Conservation (phyloP, 345 rosid genomes). For the Populus euphratica region DNA sequence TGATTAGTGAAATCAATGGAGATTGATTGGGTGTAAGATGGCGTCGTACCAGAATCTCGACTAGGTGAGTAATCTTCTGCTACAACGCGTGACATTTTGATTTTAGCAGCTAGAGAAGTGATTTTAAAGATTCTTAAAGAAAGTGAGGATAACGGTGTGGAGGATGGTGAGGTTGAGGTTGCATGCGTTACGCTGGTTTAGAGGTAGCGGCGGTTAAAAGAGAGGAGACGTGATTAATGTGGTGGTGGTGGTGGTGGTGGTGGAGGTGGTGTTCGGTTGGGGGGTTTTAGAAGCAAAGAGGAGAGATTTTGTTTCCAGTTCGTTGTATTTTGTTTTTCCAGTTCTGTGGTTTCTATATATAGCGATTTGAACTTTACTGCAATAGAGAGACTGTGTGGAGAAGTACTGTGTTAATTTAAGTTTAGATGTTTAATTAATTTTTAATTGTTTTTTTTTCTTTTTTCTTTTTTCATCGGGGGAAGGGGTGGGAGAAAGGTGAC, state of each 20-base stretch:
- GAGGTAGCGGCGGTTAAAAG: slow-evolving; percentile 6
- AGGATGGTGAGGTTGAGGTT: not conserved
- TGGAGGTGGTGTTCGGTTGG: not conserved
- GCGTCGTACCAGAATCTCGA: slow-evolving; percentile 11
- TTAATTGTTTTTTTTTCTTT: too few species aligned
- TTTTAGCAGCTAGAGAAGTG: not conserved
- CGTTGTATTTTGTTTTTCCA: not conserved
- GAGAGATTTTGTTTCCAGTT: not conserved
- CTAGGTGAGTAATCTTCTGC: slow-evolving; percentile 29
- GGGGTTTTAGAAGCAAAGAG: not conserved
- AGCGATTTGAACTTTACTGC: not conserved
- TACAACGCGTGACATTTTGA: slow-evolving; percentile 46
- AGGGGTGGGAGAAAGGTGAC: slow-evolving; percentile 54
- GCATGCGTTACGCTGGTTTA: slow-evolving; percentile 5
- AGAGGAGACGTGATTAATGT: not conserved
- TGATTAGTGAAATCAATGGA: not conserved
- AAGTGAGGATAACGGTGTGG: slow-evolving; percentile 10
- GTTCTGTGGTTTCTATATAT: not conserved
- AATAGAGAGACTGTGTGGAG: not conserved
- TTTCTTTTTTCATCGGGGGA: not conserved
- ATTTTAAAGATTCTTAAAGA: not conserved
- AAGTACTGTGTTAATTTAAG: not conserved
- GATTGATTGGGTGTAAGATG: slow-evolving; percentile 22
- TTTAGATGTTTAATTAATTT: not conserved
- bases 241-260: not conserved